Percentiles rank a stretch among this genome's conserved stretches.
Evolutionary conservation across 2,329 filamentous ascomycete genomes (phyloP).

Genomic region (Shiraia sp.): DNA sequence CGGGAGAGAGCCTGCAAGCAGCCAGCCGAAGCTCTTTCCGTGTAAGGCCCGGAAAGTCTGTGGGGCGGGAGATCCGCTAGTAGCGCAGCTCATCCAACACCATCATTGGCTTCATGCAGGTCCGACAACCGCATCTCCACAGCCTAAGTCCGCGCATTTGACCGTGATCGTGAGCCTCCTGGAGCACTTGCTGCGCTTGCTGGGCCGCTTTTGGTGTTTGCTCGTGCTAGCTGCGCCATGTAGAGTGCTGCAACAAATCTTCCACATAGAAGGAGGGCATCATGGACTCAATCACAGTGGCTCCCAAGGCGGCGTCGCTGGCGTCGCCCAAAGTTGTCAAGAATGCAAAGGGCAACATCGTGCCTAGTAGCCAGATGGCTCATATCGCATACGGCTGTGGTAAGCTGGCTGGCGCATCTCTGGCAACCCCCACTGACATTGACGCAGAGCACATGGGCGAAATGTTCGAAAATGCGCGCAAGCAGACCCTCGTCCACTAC

Average conservation of each 20-base stretch:
- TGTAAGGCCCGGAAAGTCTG: neutral
- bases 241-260: conserved; percentile 6
- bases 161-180: conserved; percentile 9
- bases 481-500: conserved; percentile 72
- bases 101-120: conserved; percentile 38
- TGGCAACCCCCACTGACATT: conserved; percentile 18
- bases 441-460: conserved; percentile 70
- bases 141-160: conserved; percentile 18
- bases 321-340: conserved; percentile 51
- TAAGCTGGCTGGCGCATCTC: conserved; percentile 20
- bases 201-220: conserved; percentile 9
- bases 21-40: neutral
- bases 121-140: conserved; percentile 20
- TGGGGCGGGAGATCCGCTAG: conserved; percentile 25
- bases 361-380: conserved; percentile 45
- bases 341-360: conserved; percentile 46
- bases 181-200: conserved; percentile 2
- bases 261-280: conserved; percentile 8
- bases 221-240: conserved; percentile 21
- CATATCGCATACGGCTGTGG: conserved; percentile 50
- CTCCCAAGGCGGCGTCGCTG: conserved; percentile 45
- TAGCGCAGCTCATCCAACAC: conserved; percentile 23
- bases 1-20: too few species aligned
- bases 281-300: conserved; percentile 47
- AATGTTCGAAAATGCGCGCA: conserved; percentile 68